These are phyloP conservation scores for Lactarius hatsudake DNA, from an alignment of 768 basidiomycete species.

Conservation along the genomic window DNA sequence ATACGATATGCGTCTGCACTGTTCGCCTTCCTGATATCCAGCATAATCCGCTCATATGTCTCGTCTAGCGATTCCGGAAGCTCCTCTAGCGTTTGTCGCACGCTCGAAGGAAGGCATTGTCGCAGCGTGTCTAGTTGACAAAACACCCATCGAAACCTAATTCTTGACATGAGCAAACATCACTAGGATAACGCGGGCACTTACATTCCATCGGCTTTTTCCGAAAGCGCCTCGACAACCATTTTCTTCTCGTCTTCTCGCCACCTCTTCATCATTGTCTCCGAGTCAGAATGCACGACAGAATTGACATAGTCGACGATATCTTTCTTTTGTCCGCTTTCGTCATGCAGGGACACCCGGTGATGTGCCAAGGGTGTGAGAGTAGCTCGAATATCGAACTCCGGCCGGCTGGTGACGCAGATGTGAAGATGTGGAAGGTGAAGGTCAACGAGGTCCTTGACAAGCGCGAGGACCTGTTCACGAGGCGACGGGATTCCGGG, in stretches of 20 bases:
- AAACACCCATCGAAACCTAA: not conserved
- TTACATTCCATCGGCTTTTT: not conserved
- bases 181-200: rapidly evolving
- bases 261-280: not conserved
- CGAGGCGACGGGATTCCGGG: too few relatives aligned
- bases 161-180: not conserved
- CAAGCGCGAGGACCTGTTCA: too few relatives aligned
- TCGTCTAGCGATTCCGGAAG: not conserved
- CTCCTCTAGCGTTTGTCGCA: not conserved
- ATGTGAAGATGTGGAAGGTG: too few relatives aligned
- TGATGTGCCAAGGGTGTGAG: not conserved
- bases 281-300: not conserved
- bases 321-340: not conserved
- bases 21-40: not conserved
- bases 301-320: not conserved
- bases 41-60: not conserved
- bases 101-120: not conserved
- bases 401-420: too few relatives aligned
- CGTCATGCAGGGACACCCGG: not conserved
- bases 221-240: not conserved
- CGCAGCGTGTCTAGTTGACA: not conserved
- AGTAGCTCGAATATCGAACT: too few relatives aligned
- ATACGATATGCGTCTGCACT: too few relatives aligned
- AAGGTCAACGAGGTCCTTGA: too few relatives aligned
- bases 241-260: not conserved